phyloP scores from a whole-genome alignment of 768 basidiomycete species.

The Suillus clintonianus region DNA sequence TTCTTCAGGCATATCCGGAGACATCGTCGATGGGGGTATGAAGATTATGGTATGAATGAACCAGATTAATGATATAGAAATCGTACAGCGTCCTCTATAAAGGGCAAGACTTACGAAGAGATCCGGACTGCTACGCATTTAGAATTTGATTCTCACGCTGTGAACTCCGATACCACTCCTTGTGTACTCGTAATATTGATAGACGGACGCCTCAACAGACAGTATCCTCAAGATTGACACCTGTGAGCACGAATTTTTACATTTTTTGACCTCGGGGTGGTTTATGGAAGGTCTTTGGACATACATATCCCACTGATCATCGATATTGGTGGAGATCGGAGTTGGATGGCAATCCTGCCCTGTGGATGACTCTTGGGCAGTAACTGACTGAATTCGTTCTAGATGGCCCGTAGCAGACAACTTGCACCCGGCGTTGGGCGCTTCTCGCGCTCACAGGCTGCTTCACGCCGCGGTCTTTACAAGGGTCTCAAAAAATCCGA shows the following conservation, averaged over 20 bases:
- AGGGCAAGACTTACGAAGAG: background rate
- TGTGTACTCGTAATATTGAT: slow-evolving; percentile 1
- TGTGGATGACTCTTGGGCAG: slow-evolving; percentile 36
- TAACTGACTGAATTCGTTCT: slow-evolving; percentile 23
- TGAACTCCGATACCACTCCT: slow-evolving; percentile 11
- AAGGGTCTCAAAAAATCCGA: slow-evolving; percentile 83
- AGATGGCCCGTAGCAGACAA: slow-evolving; percentile 90
- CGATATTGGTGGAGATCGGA: slow-evolving; percentile 13
- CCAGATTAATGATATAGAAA: slow-evolving; percentile 9
- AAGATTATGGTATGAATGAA: slow-evolving; percentile 20
- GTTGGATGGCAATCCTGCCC: slow-evolving; percentile 35
- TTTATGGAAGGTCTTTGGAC: background rate
- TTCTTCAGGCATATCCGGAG: slow-evolving; percentile 21
- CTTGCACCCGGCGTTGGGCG: slow-evolving; percentile 81
- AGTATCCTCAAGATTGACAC: slow-evolving; percentile 46
- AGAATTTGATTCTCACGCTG: slow-evolving; percentile 23
- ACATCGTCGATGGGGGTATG: slow-evolving; percentile 25
- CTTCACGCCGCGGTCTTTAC: slow-evolving; percentile 78
- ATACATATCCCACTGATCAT: slow-evolving; percentile 3
- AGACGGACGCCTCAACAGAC: slow-evolving; percentile 30
- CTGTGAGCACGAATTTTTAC: slow-evolving; percentile 37
- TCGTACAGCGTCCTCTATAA: background rate
- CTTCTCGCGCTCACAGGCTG: slow-evolving; percentile 81
- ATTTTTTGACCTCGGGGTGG: slow-evolving; percentile 7
- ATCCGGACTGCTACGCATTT: slow-evolving; percentile 3